Evolutionary conservation across 176 grass and related monocot species (phyloP).

Genomic region (Elymus sibiricus): DNA sequence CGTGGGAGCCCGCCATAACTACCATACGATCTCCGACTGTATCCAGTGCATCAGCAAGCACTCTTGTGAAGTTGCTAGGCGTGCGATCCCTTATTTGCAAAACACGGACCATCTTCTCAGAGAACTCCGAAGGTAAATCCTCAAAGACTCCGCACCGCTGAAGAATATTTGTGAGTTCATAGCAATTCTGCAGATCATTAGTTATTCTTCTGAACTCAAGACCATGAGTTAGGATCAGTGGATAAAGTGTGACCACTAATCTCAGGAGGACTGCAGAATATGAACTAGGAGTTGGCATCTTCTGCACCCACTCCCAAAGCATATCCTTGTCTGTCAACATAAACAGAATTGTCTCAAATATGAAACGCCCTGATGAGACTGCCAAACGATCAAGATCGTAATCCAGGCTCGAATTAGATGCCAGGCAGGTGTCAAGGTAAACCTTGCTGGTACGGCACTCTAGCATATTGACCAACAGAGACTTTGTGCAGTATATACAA

Average conservation of each 20-base stretch:
- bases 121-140: slow-evolving; percentile 46
- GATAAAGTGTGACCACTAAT: slow-evolving; percentile 48
- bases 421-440: slow-evolving; percentile 44
- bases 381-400: not conserved
- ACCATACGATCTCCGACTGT: slow-evolving; percentile 50
- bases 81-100: not conserved
- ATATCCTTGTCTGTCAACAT: slow-evolving; percentile 17
- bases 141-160: not conserved
- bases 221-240: slow-evolving; percentile 26
- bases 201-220: not conserved
- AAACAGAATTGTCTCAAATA: not conserved
- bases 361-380: slow-evolving; percentile 9
- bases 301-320: slow-evolving; percentile 32
- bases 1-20: slow-evolving; percentile 29
- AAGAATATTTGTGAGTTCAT: slow-evolving; percentile 34
- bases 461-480: slow-evolving; percentile 46
- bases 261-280: slow-evolving; percentile 31
- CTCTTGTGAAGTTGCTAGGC: not conserved
- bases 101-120: slow-evolving; percentile 15
- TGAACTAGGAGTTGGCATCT: not conserved
- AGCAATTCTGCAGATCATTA: not conserved
- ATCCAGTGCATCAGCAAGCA: slow-evolving; percentile 56
- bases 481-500: slow-evolving; percentile 46
- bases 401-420: not conserved
- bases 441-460: slow-evolving; percentile 40